Conservation (phyloP, 208 protist species). For the Trypanosoma platydactyli region DNA sequence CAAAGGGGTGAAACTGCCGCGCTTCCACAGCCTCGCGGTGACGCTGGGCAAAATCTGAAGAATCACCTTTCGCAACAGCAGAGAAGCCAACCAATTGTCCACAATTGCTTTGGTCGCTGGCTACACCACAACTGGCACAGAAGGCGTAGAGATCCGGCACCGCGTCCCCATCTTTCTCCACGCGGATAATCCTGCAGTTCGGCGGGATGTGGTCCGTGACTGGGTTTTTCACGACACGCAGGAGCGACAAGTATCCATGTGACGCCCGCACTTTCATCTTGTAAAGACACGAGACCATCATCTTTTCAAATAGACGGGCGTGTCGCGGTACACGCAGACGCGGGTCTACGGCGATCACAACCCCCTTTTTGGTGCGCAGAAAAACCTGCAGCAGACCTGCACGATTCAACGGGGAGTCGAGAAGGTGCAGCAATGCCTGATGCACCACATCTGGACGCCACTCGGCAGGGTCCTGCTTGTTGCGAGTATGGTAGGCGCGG, state of each 20-base stretch:
- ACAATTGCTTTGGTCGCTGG: constrained; percentile 31
- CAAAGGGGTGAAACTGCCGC: constrained; percentile 72
- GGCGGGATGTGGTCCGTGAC: constrained; percentile 97
- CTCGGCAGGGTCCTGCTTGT: constrained; percentile 93
- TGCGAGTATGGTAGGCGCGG: constrained; percentile 91
- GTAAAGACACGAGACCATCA: constrained; percentile 99
- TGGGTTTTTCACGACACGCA: constrained; percentile 98
- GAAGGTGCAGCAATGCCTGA: constrained; percentile 97
- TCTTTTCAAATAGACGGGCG: constrained; percentile 97
- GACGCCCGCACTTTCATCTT: constrained; percentile 96
- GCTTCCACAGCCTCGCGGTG: constrained; percentile 43
- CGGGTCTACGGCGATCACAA: constrained; percentile 96
- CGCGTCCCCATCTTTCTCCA: constrained; percentile 84
- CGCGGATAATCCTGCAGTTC: constrained; percentile 66
- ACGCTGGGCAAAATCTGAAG: constrained; percentile 37
- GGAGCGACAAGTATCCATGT: constrained; percentile 88
- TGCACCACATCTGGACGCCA: constrained; percentile 98
- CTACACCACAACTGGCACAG: constrained; percentile 35
- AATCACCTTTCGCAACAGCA: constrained; percentile 32
- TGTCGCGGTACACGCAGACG: constrained; percentile 98
- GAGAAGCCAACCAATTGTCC: constrained; percentile 21
- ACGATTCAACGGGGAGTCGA: constrained; percentile 98
- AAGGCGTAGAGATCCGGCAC: constrained; percentile 66
- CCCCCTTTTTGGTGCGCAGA: constrained; percentile 95
- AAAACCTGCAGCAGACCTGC: constrained; percentile 97